These are phyloP conservation scores for Gymnopus androsaceus DNA, from an alignment of 1,284 basidiomycete genomes.

Conservation along the genomic window DNA sequence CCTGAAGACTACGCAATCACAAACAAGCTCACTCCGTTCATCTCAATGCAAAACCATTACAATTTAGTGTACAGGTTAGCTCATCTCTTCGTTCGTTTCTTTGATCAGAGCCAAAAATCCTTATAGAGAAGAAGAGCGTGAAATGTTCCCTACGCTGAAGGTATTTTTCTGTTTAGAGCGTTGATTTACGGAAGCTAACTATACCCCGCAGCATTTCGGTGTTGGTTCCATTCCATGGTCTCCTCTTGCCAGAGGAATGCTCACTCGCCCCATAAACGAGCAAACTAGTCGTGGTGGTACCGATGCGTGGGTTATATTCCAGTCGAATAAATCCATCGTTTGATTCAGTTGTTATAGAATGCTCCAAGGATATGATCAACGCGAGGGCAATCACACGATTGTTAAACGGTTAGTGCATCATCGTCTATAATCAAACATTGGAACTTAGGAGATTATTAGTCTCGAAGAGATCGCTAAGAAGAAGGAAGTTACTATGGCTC, in stretches of 20 bases:
- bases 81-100: too few species aligned
- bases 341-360: not conserved
- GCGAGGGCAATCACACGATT: not conserved
- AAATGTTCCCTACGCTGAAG: slow-evolving; percentile 65
- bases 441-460: not conserved
- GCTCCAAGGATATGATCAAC: not conserved
- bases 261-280: slow-evolving; percentile 42
- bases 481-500: slow-evolving; percentile 8
- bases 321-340: not conserved
- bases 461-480: slow-evolving; percentile 11
- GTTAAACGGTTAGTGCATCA: not conserved
- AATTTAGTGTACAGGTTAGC: slow-evolving; percentile 56
- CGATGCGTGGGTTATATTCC: slow-evolving; percentile 27
- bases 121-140: slow-evolving; percentile 68
- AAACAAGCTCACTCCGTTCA: slow-evolving; percentile 65
- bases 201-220: slow-evolving; percentile 28
- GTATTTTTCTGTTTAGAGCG: slow-evolving; percentile 39
- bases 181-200: slow-evolving; percentile 22
- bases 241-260: slow-evolving; percentile 49
- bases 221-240: slow-evolving; percentile 52
- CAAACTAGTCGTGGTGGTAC: slow-evolving; percentile 34
- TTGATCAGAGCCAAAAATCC: too few species aligned
- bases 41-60: slow-evolving; percentile 73
- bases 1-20: slow-evolving; percentile 44
- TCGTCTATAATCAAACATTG: too few species aligned